phyloP scores from a whole-genome alignment of 768 basidiomycete species.

The Boletus pseudopeckii region DNA sequence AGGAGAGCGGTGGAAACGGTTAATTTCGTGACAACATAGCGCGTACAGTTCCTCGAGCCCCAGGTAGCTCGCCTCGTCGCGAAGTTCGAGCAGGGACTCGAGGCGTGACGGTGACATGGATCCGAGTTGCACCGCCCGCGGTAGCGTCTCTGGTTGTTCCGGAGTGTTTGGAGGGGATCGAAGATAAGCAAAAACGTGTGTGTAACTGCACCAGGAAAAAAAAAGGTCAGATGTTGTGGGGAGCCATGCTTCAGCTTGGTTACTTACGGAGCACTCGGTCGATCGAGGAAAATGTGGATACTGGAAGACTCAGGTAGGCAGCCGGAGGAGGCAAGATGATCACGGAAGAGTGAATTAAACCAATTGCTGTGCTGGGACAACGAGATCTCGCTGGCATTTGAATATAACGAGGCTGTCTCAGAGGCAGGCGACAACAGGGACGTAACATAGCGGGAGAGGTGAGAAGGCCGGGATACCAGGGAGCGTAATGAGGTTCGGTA shows the following conservation, averaged over 20 bases:
- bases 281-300: conserved; percentile 75
- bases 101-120: conserved; percentile 46
- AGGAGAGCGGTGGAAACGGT: conserved; percentile 43
- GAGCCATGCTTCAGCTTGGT: background rate
- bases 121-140: conserved; percentile 53
- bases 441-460: conserved; percentile 56
- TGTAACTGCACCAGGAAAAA: conserved; percentile 46
- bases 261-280: conserved; percentile 75
- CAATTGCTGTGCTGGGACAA: conserved; percentile 20
- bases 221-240: background rate
- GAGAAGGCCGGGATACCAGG: conserved; percentile 64
- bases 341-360: conserved; percentile 53
- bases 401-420: conserved; percentile 54
- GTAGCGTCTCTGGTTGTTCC: conserved; percentile 52
- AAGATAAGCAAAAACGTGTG: conserved; percentile 68
- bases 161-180: conserved; percentile 58
- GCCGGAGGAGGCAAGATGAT: conserved; percentile 62
- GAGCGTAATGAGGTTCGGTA: conserved; percentile 66
- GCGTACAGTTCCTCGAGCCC: conserved; percentile 60
- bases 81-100: conserved; percentile 67
- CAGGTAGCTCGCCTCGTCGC: conserved; percentile 78
- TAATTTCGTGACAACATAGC: conserved; percentile 67
- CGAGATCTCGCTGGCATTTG: conserved; percentile 42
- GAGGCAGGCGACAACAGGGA: conserved; percentile 44
- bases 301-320: conserved; percentile 43